Percentiles rank a stretch among this genome's conserved stretches.
These are phyloP conservation scores for Jamesozyma lodderae DNA, from an alignment of 805 yeast species.

Conservation along the genomic window DNA sequence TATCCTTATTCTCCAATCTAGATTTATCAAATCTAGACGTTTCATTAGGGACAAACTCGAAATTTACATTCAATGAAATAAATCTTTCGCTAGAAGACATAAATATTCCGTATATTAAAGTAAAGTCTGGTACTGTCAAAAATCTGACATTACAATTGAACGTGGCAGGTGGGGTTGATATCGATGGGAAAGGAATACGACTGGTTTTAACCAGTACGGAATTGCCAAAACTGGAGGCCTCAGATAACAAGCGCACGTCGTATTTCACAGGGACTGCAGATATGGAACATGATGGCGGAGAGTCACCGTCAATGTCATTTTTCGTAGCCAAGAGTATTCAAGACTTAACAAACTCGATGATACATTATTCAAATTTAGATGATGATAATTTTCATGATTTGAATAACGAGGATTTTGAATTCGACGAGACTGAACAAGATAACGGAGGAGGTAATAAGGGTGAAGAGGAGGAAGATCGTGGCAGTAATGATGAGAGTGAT, in stretches of 20 bases:
- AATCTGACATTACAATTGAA: constrained; percentile 50
- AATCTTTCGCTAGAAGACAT: constrained; percentile 65
- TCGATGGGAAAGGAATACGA: constrained; percentile 49
- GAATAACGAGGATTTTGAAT: no score
- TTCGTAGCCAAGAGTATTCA: constrained; percentile 66
- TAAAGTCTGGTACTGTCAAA: constrained; percentile 51
- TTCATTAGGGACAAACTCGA: constrained; percentile 50
- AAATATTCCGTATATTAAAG: constrained; percentile 51
- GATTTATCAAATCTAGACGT: constrained; percentile 78
- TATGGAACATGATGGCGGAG: constrained; percentile 19
- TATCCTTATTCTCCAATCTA: constrained; percentile 71
- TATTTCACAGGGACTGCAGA: no score
- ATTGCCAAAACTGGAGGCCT: no score
- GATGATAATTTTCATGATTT: constrained; percentile 4
- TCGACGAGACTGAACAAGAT: no score
- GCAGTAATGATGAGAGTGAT: constrained; percentile 10
- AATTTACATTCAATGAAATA: constrained; percentile 49
- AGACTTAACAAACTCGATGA: constrained; percentile 51
- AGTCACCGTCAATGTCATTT: constrained; percentile 27
- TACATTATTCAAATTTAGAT: constrained; percentile 28
- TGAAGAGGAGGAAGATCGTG: no score
- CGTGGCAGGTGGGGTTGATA: constrained; percentile 60
- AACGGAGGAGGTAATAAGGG: no score
- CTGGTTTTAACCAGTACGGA: no score
- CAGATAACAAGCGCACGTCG: no score